These are phyloP conservation scores for Erythrobasidium yunnanense DNA, from an alignment of 768 basidiomycete species.

Conservation along the genomic window DNA sequence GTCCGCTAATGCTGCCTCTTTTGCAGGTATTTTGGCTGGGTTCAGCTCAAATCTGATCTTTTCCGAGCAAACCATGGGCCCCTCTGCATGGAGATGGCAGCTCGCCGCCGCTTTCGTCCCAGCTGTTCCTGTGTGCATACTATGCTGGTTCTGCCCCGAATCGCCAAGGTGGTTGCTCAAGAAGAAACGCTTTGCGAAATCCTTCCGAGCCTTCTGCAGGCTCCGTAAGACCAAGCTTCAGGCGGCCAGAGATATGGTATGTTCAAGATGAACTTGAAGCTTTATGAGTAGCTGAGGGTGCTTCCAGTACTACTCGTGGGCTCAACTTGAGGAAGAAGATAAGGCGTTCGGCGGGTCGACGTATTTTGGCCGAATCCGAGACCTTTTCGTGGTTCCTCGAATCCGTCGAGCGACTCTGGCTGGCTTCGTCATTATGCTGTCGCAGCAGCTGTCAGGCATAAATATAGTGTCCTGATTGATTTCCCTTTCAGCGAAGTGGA, in stretches of 20 bases:
- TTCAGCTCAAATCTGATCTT: constrained; percentile 19
- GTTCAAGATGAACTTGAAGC: constrained; percentile 40
- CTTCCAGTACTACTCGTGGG: constrained; percentile 42
- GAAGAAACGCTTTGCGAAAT: constrained; percentile 41
- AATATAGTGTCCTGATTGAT: constrained; percentile 21
- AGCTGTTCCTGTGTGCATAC: constrained; percentile 47
- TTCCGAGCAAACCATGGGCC: background rate
- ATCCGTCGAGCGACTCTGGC: constrained; percentile 25
- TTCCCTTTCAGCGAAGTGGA: background rate
- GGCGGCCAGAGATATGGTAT: constrained; percentile 46
- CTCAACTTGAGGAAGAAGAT: constrained; percentile 42
- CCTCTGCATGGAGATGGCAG: constrained; percentile 42
- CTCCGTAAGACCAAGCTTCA: constrained; percentile 42
- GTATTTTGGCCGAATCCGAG: constrained; percentile 42
- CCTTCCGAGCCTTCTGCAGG: constrained; percentile 41
- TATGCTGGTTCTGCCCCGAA: constrained; percentile 23
- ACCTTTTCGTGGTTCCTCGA: constrained; percentile 45
- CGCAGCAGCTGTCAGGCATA: constrained; percentile 31
- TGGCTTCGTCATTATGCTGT: constrained; percentile 25
- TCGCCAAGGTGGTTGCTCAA: constrained; percentile 39
- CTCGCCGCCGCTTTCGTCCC: constrained; percentile 43
- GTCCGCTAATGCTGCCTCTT: background rate
- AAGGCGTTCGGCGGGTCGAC: constrained; percentile 38
- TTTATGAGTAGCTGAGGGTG: constrained; percentile 33
- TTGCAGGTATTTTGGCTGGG: constrained; percentile 40